phyloP scores from a whole-genome alignment of 108 stramenopile genomes.

The Nitzschia sp. region DNA sequence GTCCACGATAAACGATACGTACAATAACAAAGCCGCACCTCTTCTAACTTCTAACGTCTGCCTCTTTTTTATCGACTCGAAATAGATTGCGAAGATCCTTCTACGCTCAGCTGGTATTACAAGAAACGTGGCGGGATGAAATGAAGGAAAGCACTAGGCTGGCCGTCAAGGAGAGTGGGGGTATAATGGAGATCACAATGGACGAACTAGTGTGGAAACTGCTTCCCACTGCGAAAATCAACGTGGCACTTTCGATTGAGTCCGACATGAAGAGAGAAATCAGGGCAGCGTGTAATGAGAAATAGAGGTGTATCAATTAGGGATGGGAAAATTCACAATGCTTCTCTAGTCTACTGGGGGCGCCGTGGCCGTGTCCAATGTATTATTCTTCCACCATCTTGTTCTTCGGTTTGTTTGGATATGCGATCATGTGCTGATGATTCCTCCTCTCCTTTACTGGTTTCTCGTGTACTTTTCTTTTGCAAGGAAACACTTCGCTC shows the following conservation, averaged over 20 bases:
- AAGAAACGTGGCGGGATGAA: conserved; percentile 32
- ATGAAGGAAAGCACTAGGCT: conserved; percentile 21
- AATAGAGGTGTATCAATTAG: background rate
- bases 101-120: conserved; percentile 25
- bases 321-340: background rate
- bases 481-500: background rate
- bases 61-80: no score
- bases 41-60: background rate
- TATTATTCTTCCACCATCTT: background rate
- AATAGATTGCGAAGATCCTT: conserved; percentile 15
- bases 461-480: background rate
- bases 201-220: conserved; percentile 26
- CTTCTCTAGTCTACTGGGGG: background rate
- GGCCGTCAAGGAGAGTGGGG: conserved; percentile 25
- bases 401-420: background rate
- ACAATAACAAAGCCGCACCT: background rate
- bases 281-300: background rate
- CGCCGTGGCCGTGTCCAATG: conserved; percentile 7
- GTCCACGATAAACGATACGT: no score
- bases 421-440: background rate
- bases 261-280: conserved; percentile 10
- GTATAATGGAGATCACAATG: conserved; percentile 25
- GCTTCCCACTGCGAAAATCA: background rate
- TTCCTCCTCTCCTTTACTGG: background rate
- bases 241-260: conserved; percentile 1